Conservation (phyloP, 179 eudicot species). For the Nepenthes alata region DNA sequence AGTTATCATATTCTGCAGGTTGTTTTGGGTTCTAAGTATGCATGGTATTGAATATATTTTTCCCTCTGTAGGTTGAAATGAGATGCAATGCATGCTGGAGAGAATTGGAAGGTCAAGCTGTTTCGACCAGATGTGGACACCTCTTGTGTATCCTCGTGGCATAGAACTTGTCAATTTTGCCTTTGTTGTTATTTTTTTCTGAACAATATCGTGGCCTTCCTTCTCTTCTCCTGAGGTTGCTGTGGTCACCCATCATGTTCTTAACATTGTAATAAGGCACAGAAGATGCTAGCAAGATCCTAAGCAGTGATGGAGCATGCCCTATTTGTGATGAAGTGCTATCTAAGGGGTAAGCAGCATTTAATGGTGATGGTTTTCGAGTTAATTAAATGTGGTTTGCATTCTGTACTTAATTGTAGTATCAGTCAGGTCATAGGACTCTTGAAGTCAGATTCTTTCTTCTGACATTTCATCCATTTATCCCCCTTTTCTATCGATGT, state of each 20-base stretch:
- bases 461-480: too few species aligned
- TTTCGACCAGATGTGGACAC: constrained; percentile 78
- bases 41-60: constrained; percentile 3
- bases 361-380: not conserved
- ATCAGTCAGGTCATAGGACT: too few species aligned
- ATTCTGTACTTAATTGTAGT: too few species aligned
- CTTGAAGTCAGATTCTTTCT: too few species aligned
- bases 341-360: constrained; percentile 62
- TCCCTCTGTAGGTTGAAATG: constrained; percentile 37
- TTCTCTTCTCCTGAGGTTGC: constrained; percentile 5
- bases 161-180: not conserved
- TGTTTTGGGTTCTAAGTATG: constrained; percentile 3
- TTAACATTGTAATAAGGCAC: constrained; percentile 54
- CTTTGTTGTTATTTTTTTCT: not conserved
- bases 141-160: constrained; percentile 59
- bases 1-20: not conserved
- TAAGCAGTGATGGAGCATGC: constrained; percentile 77
- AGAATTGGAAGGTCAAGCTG: constrained; percentile 74
- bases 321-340: constrained; percentile 92
- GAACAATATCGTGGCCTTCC: not conserved
- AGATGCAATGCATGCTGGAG: constrained; percentile 95
- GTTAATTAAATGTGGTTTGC: not conserved
- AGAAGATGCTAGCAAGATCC: constrained; percentile 82
- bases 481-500: too few species aligned
- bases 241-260: constrained; percentile 18